Base-by-base conservation (phyloP, 805 yeast species). In the Priceomyces carsonii region DNA sequence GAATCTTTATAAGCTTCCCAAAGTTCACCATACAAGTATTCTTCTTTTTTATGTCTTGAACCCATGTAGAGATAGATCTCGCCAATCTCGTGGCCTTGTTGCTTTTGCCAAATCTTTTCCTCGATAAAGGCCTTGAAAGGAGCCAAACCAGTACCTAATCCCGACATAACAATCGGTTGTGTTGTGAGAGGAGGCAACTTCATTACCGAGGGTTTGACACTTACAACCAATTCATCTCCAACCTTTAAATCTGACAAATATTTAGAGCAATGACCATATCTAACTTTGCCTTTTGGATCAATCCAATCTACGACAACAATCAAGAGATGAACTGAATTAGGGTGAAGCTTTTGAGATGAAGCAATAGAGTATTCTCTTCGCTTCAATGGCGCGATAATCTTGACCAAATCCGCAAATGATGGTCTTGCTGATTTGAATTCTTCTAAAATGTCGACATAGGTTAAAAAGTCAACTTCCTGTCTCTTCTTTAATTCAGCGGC, bases 281-380 rank as follows among this genome's bases (percentile, higher is more conserved):
- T 79, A 56, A 75, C 77, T 61, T 95, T 79, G 34, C 96, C 96
- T 59, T 76, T 73, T 35, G 81, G 71, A 63, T 91, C 96, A 29
- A 79, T 71, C 98, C 98, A 91, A 62, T 90, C 97, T 37, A 91
- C 97, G 36, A 90, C 97, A 42, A 91, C 98, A 59, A 91, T 81
- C 59, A 91, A 75, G 55, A 91, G 69, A 56, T 91, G 97, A 24
- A 91, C 88, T 24, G 89, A 91, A 58, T 85, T 86, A 36, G 91
- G 88, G 65, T 91, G 97, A 53, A 86, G 71, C 60, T 77, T 86
- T 66, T 91, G 98, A 18, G 97, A 90, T 1, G 97, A 90, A 3
- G 98, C 97, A 63, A 91, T 91, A 9, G 97, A 91, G 62, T 91
- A 91, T 66, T 91, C 98, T 72, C 98, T 85, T 72, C 98, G 84